Evolutionary conservation across 148 eudicot genomes (phyloP), one percentile per base, ranked within the genome.

Genomic region (Amaranthus cruentus): DNA sequence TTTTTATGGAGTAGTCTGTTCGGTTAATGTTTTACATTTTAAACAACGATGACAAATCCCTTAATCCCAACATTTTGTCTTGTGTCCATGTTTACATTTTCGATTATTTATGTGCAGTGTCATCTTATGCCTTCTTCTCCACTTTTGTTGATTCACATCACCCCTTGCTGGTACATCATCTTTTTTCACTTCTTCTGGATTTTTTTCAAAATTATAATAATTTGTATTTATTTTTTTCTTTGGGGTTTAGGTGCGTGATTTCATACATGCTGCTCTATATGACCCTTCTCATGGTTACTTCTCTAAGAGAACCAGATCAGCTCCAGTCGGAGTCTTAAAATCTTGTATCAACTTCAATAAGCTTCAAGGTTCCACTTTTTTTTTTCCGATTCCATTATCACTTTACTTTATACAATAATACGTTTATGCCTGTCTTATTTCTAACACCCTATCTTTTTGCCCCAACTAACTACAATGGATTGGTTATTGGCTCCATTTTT

Each of bases 271-370:
- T 15, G 97, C 98, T 66, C 84, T 95, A 12, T 95, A 95, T 72
- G 85, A 95, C 62, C 90, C 96, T 7, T 64, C 58, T 38, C 81
- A 82, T 78, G 98, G 98, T 0, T 95, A 95, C 78, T 95, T 95
- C 76, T 88, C 96, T 28, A 89, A 90, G 80, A 84, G 38, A 28
- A 28, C 38, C 38, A 28, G 88, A 70, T 87, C 96, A 3, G 84
- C 83, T 42, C 87, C 97, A 11, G 97, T 95, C 71, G 98, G 98
- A 55, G 90, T 95, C 63, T 86, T 94, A 69, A 96, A 91, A 61
- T 60, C 79, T 72, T 86, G 75, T 81, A 90, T 94, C 58, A 88
- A 84, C 82, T 94, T 91, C 84, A 85, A 88, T 88, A 85, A 85
- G 69, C 90, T 94, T 46, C 79, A 86, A 88, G 98, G 98, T 89